Base-by-base conservation (phyloP, 768 basidiomycete genomes). In the Tricholoma terreum region DNA sequence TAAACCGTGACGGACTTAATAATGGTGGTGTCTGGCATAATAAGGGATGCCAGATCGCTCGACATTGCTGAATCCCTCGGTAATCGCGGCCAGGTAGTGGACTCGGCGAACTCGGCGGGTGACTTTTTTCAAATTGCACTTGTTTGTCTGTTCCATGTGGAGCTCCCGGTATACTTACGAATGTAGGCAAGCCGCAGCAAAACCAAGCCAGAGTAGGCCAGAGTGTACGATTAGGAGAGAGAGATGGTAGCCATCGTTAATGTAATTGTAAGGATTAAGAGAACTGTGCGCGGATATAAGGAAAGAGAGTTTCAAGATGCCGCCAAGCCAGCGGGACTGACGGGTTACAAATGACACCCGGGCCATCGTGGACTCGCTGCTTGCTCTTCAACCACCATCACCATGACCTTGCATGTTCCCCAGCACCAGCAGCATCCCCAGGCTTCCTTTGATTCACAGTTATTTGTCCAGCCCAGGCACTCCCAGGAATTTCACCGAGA, bases 1-100 rank as follows among this genome's bases (percentile, higher is more conserved):
- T 30, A 38, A n/a, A n/a, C n/a, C n/a, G n/a, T n/a, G 43, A 73
- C 74, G 48, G 58, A 84, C 85, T 83, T 86, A 67, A 87, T 86
- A 67, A 87, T 77, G 22, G 69, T 71, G 4, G 80, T 83, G 46
- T 75, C 72, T 40, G 71, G 54, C 46, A 69, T 73, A 48, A 81
- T 71, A 30, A 87, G 73, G 21, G 74, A 76, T 56, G 67, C 60
- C 17, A 74, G 57, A 46, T 66, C 65, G 42, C 52, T 61, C 19
- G 64, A 61, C 64, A 62, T 67, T 49, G 30, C n/a, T 49, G 27
- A 22, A 22, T 5, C 19, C 19, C 19, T 4, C 21, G 10, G 8
- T 30, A 6, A 27, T 6, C 24, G 24, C 24, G 6, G 24, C 24
- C 24, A 27, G 24, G 24, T 6, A n/a, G n/a, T n/a, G n/a, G n/a